Evolutionary conservation across 768 basidiomycete species (phyloP).

Genomic region (Melanogaster broomeanus): DNA sequence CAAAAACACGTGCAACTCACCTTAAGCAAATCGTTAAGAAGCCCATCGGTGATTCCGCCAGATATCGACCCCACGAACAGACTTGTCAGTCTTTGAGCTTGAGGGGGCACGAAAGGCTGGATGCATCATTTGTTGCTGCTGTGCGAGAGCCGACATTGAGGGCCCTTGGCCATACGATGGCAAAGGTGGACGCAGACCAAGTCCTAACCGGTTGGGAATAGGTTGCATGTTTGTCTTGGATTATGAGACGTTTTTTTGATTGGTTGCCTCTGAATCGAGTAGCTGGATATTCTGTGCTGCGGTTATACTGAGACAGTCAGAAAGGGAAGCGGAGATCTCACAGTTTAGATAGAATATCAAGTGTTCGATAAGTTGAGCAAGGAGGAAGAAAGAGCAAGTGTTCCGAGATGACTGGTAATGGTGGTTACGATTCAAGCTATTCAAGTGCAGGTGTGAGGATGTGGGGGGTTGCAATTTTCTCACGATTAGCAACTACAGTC

Average conservation of each 20-base stretch:
- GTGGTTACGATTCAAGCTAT: neutral
- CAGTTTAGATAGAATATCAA: neutral
- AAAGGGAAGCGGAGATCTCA: neutral
- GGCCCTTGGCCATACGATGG: conserved; percentile 89
- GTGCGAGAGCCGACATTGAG: conserved; percentile 88
- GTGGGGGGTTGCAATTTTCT: neutral
- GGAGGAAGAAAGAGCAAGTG: neutral
- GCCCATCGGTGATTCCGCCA: conserved; percentile 83
- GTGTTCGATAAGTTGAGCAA: neutral
- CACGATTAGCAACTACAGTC: neutral
- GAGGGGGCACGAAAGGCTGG: conserved; percentile 69
- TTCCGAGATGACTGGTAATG: neutral
- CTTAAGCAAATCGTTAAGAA: conserved; percentile 74
- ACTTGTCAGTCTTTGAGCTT: conserved; percentile 66
- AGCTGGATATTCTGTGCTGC: neutral
- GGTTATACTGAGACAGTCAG: neutral
- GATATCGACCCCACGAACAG: conserved; percentile 96
- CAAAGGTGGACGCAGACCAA: conserved; percentile 86
- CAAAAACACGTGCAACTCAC: conserved; percentile 44
- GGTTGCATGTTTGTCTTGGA: conserved; percentile 54
- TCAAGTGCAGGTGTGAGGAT: neutral
- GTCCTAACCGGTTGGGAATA: conserved; percentile 73
- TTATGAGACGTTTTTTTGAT: neutral
- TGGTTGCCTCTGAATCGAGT: neutral
- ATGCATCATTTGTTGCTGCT: conserved; percentile 68